Base-by-base conservation (phyloP, 2,329 filamentous ascomycete genomes). In the Botrytis fragariae region DNA sequence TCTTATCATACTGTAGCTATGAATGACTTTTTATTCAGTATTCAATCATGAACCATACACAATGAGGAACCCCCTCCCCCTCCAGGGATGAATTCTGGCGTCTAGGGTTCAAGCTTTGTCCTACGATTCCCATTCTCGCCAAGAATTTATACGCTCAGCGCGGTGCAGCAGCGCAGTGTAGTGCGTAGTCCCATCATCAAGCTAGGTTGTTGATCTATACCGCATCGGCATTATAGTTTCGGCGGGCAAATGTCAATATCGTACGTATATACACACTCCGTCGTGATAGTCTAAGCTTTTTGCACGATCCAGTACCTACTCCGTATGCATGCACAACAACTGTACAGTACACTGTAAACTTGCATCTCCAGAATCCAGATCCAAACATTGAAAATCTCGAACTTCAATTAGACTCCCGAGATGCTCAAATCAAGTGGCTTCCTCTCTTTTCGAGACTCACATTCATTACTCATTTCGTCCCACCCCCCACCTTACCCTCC, bases 71-170 rank as follows among this genome's bases (percentile, higher is more conserved):
- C 8, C 16, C 37, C 9, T 35, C 6, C 5, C 16, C 42, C 42
- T 45, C 12, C 42, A 5, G 64, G 37, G 5, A 37, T n/a, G 22
- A 59, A 57, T 42, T 45, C 37, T 62, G 59, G 72, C 67, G 72
- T 64, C 65, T 64, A 71, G 72, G 67, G 72, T 63, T 73, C 42
- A 61, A 51, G 63, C 63, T 69, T 69, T 42, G 37, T 42, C 64
- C 45, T 54, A 54, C 42, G 32, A 48, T 22, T 73, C 25, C 29
- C 51, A 48, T 63, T 32, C 37, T 29, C 48, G 72, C 67, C 59
- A 71, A 73, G 72, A 29, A 63, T 71, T 73, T 73, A 73, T 73
- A 73, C 72, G 72, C 72, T 72, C 71, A 69, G 71, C 71, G 63
- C 71, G 71, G 63, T 68, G 71, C 71, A 72, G 54, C 63, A 45